phyloP scores from a whole-genome alignment of 257 asterid genomes.

The Leonotis leonurus region DNA sequence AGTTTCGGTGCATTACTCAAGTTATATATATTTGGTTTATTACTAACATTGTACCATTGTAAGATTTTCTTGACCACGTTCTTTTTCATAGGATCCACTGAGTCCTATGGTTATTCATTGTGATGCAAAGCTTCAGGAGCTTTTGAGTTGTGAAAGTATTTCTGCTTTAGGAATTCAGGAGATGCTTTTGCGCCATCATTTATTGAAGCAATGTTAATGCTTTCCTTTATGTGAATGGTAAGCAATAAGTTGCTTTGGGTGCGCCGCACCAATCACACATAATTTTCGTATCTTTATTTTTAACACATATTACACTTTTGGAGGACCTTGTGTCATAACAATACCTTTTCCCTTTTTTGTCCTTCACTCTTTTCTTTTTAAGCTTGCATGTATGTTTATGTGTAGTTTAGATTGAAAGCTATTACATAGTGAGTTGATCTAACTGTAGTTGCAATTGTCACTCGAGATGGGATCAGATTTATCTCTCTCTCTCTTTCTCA shows the following conservation, averaged over 20 bases:
- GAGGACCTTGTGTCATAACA: background rate
- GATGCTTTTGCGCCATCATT: conserved; percentile 44
- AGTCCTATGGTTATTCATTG: conserved; percentile 42
- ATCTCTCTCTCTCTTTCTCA: background rate
- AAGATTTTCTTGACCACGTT: conserved; percentile 10
- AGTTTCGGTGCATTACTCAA: background rate
- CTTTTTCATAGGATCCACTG: conserved; percentile 39
- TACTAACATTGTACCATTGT: background rate
- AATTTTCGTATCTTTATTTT: background rate
- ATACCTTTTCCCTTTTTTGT: background rate
- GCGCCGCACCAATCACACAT: background rate
- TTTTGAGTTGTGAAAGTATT: conserved; percentile 49
- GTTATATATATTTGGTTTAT: background rate
- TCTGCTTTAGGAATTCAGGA: conserved; percentile 49
- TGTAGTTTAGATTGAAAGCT: background rate
- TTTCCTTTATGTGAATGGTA: conserved; percentile 28
- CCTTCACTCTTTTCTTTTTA: background rate
- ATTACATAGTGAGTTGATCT: background rate
- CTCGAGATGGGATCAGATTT: too few species aligned
- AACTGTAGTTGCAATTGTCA: background rate
- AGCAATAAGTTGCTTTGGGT: conserved; percentile 4
- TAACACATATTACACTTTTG: background rate
- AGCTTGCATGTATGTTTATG: background rate
- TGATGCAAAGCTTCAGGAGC: conserved; percentile 50
- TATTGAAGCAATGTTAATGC: conserved; percentile 29